Evolutionary conservation across 2,329 filamentous ascomycete genomes (phyloP).

Genomic region (Aspergillus nomiae): DNA sequence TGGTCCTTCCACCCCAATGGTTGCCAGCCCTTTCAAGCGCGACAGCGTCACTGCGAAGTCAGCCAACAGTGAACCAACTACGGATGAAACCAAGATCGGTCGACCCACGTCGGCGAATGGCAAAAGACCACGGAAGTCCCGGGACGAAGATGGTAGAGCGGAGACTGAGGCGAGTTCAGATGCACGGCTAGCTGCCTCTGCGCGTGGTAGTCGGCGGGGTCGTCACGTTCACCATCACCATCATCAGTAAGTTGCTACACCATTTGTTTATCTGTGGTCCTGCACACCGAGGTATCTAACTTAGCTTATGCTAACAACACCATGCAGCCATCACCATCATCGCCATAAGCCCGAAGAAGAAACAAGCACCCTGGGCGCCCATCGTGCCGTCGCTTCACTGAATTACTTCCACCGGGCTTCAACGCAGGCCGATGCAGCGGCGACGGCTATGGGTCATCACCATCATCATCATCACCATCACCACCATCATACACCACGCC

Average conservation of each 20-base stretch:
- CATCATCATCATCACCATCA: constrained; percentile 51
- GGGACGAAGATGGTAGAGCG: constrained; percentile 70
- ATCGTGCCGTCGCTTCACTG: constrained; percentile 29
- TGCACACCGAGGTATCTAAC: background rate
- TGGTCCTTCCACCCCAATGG: constrained; percentile 57
- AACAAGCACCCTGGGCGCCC: constrained; percentile 22
- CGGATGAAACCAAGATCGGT: constrained; percentile 43
- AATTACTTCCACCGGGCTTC: constrained; percentile 33
- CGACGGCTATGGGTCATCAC: constrained; percentile 31
- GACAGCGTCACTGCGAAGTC: constrained; percentile 51
- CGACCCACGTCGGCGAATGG: constrained; percentile 52
- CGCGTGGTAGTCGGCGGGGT: constrained; percentile 67
- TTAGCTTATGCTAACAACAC: constrained; percentile 19
- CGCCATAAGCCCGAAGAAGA: constrained; percentile 57
- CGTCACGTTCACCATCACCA: constrained; percentile 60
- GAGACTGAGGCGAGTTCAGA: constrained; percentile 69
- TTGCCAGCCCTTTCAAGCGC: constrained; percentile 54
- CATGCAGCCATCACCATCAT: constrained; percentile 53
- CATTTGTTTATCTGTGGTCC: background rate
- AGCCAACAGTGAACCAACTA: constrained; percentile 38
- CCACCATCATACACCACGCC: constrained; percentile 28
- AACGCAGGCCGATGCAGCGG: constrained; percentile 29
- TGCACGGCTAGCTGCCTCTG: constrained; percentile 60
- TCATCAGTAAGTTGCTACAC: constrained; percentile 51
- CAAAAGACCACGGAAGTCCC: constrained; percentile 67